Evolutionary conservation across 1,284 basidiomycete species (phyloP), one percentile per base, ranked within the genome.

Genomic region (Ustilago esculenta): DNA sequence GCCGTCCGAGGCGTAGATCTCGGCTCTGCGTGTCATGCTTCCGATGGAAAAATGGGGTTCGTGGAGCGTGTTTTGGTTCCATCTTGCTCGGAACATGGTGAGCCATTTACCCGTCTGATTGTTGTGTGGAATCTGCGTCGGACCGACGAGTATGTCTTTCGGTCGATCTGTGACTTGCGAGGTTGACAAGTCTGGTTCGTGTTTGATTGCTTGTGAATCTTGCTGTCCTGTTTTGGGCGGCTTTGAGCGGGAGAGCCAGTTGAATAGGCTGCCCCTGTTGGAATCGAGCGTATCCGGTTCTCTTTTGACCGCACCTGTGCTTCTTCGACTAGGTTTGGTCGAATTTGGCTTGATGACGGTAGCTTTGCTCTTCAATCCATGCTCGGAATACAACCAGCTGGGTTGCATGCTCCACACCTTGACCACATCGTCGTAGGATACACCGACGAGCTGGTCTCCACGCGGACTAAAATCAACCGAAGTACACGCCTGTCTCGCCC

Each of bases 91-190:
- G 65, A 81, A 81, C 27, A 80, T 61, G n/a, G 79, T 81, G 18
- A 81, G 66, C 80, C 80, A 81, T 41, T 75, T 75, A 17, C 80
- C 80, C 2, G 80, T 81, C 25, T 80, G 76, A 39, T 81, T 81
- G 66, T 81, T 81, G 56, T 81, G 79, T 7, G 72, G 68, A 18
- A 81, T 58, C 11, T 43, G 52, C 5, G 29, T 45, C 0, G 73
- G 72, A 7, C 52, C 36, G 8, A 42, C 52, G 2, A 79, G 68
- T 2, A 74, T 21, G 41, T 80, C 66, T 15, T 67, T 20, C 2
- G 69, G 73, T 34, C 57, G 51, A 37, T 50, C 21, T 0, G 45
- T 24, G n/a, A 33, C 14, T 9, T 29, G 36, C 4, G 23, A 15
- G 10, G 40, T 21, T 5, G 44, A 17, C 0, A 29, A 15, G 17